Base-by-base conservation (phyloP, 2,329 filamentous ascomycete species). In the Nemania serpens region DNA sequence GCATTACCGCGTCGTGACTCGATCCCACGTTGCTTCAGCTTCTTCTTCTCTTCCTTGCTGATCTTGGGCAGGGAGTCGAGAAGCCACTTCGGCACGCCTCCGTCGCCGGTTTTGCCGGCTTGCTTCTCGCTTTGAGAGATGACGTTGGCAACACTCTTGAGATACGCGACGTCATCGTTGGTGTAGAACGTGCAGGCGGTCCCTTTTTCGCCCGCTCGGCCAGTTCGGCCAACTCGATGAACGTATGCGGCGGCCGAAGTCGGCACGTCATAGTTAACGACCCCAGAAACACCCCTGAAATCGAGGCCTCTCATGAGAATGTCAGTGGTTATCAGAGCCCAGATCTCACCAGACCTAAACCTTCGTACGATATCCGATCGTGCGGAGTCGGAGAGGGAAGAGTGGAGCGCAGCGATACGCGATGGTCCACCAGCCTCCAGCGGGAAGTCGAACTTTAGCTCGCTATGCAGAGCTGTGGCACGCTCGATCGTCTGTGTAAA, bases 261-360 rank as follows among this genome's bases (percentile, higher is more conserved):
- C 0, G 95, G 95, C 9, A 97, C 92, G 75, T 99, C 95, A 77
- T 97, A 99, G 77, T 98, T 99, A 53, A 99, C 91, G 0, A 99
- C 93, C 47, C 93, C 93, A 71, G 97, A 97, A 65, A 99, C 88
- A 51, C 95, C 95, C 9, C 91, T 88, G 78, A 99, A 97, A 76
- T 99, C 95, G 42, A 99, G 88, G 18, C 95, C 95, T 36, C 95
- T 90, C 15, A 93, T 90, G 11, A 99, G 82, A 7, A 99, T 85
- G 73, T 99, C 95, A 0, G 95, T 99, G 0, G 95, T 98, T 74
- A 99, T 95, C 37, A 99, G 83, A 6, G 98, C 88, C 95, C 95
- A 99, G 63, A 98, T 89, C 73, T 98, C 93, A 66, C 93, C 95
- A 36, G 88, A 88, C 37, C 95, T 88, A 80, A 99, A 98, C 18